Percentiles rank a stretch among this genome's conserved stretches.
Evolutionary conservation across 176 grass and related monocot species (phyloP).

Genomic region (Oryza punctata): DNA sequence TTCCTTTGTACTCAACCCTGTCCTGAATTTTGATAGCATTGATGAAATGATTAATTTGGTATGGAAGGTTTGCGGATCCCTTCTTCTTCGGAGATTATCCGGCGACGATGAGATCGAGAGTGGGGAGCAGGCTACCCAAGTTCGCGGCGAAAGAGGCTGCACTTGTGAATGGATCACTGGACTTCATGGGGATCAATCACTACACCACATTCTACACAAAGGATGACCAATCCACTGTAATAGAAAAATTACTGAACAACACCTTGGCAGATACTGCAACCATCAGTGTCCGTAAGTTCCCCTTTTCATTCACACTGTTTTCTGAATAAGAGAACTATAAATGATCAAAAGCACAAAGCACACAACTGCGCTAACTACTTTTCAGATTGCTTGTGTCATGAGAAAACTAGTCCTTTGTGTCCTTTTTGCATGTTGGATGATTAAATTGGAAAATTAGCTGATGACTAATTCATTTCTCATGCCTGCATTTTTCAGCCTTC

Average conservation of each 20-base stretch:
- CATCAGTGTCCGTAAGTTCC: slow-evolving; percentile 56
- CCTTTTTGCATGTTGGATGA: neutral
- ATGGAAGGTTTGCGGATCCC: slow-evolving; percentile 71
- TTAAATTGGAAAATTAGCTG: neutral
- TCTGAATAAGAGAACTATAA: neutral
- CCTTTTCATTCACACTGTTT: neutral
- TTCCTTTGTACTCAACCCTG: neutral
- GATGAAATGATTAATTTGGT: neutral
- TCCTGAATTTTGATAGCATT: neutral
- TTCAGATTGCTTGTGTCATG: neutral
- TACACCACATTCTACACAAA: slow-evolving; percentile 73
- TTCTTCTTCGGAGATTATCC: slow-evolving; percentile 83
- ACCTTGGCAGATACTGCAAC: slow-evolving; percentile 57
- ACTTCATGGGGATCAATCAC: slow-evolving; percentile 80
- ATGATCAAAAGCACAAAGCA: neutral
- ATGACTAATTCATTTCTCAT: neutral
- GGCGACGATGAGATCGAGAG: slow-evolving; percentile 61
- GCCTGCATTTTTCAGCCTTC: slow-evolving; percentile 46
- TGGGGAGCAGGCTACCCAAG: slow-evolving; percentile 51
- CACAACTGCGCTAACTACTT: neutral
- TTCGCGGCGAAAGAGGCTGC: slow-evolving; percentile 53
- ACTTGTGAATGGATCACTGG: slow-evolving; percentile 65
- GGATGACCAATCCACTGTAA: slow-evolving; percentile 48
- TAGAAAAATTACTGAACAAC: slow-evolving; percentile 50
- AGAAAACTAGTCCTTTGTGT: neutral